phyloP scores from a whole-genome alignment of 1,139 yeast genomes.

The Magnusiomyces ingens region DNA sequence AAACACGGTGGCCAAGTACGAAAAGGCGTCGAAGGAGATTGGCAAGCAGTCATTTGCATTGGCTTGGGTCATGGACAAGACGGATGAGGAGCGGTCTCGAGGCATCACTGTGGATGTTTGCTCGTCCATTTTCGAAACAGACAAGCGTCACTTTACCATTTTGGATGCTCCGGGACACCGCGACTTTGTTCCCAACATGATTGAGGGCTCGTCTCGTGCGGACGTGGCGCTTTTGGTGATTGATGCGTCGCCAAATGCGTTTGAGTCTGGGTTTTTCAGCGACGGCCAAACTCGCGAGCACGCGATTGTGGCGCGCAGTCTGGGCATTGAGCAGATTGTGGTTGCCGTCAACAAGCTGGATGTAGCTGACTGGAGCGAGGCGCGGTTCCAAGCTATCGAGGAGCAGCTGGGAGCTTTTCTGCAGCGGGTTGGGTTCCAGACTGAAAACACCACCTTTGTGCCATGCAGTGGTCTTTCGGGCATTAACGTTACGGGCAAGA shows the following conservation, averaged over 20 bases:
- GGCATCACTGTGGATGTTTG: conserved; percentile 96
- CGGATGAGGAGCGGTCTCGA: conserved; percentile 70
- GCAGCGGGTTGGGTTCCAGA: conserved; percentile 50
- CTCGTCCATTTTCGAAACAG: conserved; percentile 74
- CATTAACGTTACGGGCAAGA: conserved; percentile 56
- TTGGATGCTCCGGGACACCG: conserved; percentile 98
- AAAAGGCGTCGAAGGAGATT: conserved; percentile 69
- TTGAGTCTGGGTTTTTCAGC: conserved; percentile 77
- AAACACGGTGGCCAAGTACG: conserved; percentile 65
- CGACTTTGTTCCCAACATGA: conserved; percentile 98
- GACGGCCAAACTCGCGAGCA: conserved; percentile 97
- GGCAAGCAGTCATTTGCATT: conserved; percentile 93
- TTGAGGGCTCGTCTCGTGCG: conserved; percentile 87
- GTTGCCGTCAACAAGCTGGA: conserved; percentile 90
- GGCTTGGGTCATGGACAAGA: conserved; percentile 98
- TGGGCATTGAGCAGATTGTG: conserved; percentile 71
- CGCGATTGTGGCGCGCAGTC: conserved; percentile 68
- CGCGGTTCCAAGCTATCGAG: conserved; percentile 57
- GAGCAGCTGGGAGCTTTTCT: conserved; percentile 55
- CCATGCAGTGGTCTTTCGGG: conserved; percentile 89
- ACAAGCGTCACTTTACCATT: conserved; percentile 61
- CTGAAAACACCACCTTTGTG: conserved; percentile 51
- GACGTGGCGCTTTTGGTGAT: conserved; percentile 68
- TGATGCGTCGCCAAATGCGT: conserved; percentile 77
- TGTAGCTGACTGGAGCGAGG: conserved; percentile 58